Base-by-base conservation (phyloP, 2,329 filamentous ascomycete genomes). In the Didymella keratinophila region DNA sequence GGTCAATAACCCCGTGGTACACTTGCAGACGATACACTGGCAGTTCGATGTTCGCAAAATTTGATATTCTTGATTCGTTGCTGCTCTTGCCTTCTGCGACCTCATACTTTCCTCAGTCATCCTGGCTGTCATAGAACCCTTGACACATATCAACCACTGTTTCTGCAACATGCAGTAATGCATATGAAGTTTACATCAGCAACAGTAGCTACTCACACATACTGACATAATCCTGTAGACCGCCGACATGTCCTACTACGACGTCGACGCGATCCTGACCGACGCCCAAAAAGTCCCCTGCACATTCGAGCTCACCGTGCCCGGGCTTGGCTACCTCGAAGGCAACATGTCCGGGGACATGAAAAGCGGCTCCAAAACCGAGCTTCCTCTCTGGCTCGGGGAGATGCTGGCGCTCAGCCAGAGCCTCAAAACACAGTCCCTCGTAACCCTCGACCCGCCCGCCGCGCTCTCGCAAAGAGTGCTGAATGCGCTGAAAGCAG, bases 271-370 rank as follows among this genome's bases (percentile, higher is more conserved):
- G 61, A 95, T 96, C 79, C 84, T 95, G 43, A 95, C 92, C 10
- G 91, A 95, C 76, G 88, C 91, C 48, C 92, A 97, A 88, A 98
- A 97, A 90, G 87, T 97, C 30, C 94, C 95, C 39, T 97, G 93
- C 81, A 96, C 91, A 50, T 97, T 98, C 79, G 91, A 97, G 73
- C 86, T 97, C 71, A 90, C 94, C 59, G 89, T 97, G 30, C 90
- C 93, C 20, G 88, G 91, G 56, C 86, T 98, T 44, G 93, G 93
- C 66, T 92, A 96, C 76, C 84, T 99, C 59, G 93, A 96, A 78
- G 93, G 93, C 71, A 94, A 92, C 71, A 85, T 90, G 23, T 85
- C 83, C 44, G 83, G 83, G 65, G 83, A 85, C 70, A 88, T 98
- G 69, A 95, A 94, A 76, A 79, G 88, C 53, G 91, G 91, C 60